These are phyloP conservation scores for Rhodosporidiobolus sp. DNA, from an alignment of 768 basidiomycete genomes.

Conservation along the genomic window DNA sequence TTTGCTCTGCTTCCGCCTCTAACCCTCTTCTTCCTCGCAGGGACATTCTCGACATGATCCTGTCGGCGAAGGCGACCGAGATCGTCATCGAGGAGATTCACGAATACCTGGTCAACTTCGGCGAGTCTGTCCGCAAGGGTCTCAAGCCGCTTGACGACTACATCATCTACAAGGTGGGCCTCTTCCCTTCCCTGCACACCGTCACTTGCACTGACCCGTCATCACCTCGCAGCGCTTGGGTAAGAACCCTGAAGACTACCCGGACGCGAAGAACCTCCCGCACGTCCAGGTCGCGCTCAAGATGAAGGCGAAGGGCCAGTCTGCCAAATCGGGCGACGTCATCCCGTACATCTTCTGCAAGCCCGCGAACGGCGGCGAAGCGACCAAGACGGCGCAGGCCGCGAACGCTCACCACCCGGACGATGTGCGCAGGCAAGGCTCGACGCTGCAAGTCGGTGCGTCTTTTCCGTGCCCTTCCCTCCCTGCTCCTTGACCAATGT, in stretches of 20 bases:
- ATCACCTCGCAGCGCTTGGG: constrained; percentile 68
- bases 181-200: too few relatives aligned
- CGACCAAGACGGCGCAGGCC: constrained; percentile 72
- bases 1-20: neutral
- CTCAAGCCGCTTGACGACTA: constrained; percentile 85
- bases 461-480: constrained; percentile 1
- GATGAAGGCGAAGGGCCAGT: constrained; percentile 77
- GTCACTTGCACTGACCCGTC: neutral
- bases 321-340: constrained; percentile 82
- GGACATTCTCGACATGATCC: constrained; percentile 81
- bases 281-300: constrained; percentile 94
- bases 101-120: constrained; percentile 74
- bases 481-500: neutral
- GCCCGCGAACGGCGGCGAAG: constrained; percentile 59
- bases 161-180: constrained; percentile 81
- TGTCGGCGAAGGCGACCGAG: constrained; percentile 84
- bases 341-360: constrained; percentile 93
- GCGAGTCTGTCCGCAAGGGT: constrained; percentile 73
- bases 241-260: constrained; percentile 95
- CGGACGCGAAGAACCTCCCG: constrained; percentile 88
- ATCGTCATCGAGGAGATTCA: constrained; percentile 85
- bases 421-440: constrained; percentile 69
- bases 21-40: constrained; percentile 50
- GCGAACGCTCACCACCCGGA: constrained; percentile 92
- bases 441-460: constrained; percentile 70